Conservation (phyloP, 768 basidiomycete genomes). For the Suillus paluster region DNA sequence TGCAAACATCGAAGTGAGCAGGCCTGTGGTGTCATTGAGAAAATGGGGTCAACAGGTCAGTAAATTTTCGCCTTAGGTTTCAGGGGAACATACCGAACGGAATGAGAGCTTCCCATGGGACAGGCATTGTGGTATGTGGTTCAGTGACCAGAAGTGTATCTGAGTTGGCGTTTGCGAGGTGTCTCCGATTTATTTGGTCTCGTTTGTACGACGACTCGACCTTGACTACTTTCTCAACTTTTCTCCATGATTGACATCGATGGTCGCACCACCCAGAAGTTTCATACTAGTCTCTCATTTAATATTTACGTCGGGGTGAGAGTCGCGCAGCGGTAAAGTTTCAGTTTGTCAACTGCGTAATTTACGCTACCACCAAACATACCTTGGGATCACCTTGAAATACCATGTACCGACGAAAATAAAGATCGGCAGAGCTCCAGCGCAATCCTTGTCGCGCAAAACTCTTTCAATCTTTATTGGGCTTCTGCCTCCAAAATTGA, state of each 20-base stretch:
- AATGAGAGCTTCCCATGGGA: conserved; percentile 97
- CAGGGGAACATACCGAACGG: conserved; percentile 71
- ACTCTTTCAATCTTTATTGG: conserved; percentile 14
- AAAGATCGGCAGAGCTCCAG: too few relatives aligned
- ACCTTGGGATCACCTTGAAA: neutral
- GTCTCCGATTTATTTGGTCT: conserved; percentile 18
- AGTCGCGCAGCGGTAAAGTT: too few relatives aligned
- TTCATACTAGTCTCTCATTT: neutral
- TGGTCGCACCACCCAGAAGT: neutral
- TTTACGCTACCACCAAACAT: neutral
- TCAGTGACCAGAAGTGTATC: neutral
- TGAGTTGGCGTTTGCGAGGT: conserved; percentile 5
- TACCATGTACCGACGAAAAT: too few relatives aligned
- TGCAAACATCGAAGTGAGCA: conserved; percentile 87
- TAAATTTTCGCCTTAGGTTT: neutral
- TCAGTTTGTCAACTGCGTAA: too few relatives aligned
- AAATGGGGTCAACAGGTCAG: neutral
- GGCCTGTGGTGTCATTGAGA: conserved; percentile 50
- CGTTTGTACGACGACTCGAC: conserved; percentile 24
- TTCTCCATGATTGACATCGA: neutral
- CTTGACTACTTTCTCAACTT: too few relatives aligned
- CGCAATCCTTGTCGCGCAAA: neutral
- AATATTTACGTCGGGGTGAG: neutral
- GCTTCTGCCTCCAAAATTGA: conserved; percentile 17
- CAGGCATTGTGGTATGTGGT: conserved; percentile 66